Conservation (phyloP, 345 rosid species). For the Erysimum cheiranthoides region DNA sequence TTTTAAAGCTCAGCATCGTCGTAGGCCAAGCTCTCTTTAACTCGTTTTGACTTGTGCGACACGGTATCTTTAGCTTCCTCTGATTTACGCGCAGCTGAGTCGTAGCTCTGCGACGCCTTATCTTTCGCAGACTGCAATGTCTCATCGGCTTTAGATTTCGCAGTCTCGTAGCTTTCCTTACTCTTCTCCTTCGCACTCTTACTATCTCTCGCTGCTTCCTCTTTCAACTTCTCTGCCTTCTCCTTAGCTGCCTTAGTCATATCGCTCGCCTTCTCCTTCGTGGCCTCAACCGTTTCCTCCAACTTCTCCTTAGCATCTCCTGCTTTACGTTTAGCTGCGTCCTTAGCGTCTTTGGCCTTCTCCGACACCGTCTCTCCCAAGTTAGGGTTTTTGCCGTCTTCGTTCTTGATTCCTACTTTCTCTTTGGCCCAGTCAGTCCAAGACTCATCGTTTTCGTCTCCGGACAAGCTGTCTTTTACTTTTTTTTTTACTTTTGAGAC, state of each 20-base stretch:
- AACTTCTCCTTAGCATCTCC: conserved; percentile 36
- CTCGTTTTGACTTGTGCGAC: too few relatives aligned
- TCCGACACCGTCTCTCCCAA: conserved; percentile 34
- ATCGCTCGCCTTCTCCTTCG: conserved; percentile 44
- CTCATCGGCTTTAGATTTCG: conserved; percentile 36
- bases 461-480: conserved; percentile 37
- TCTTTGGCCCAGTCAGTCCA: conserved; percentile 39
- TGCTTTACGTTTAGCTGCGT: conserved; percentile 38
- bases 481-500: conserved; percentile 42
- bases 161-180: conserved; percentile 38
- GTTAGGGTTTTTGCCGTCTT: conserved; percentile 21
- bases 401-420: conserved; percentile 35
- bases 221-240: conserved; percentile 39
- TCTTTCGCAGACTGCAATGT: conserved; percentile 45
- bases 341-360: conserved; percentile 43
- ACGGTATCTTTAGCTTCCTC: too few relatives aligned
- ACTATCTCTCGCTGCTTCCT: conserved; percentile 38
- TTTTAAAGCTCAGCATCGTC: too few relatives aligned
- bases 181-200: conserved; percentile 36
- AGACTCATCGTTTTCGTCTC: conserved; percentile 29
- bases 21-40: too few relatives aligned
- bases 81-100: too few relatives aligned
- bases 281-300: conserved; percentile 36
- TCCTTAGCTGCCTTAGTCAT: conserved; percentile 40
- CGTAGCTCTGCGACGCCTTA: too few relatives aligned